A percentile compares a stretch with the other conserved stretches of the same genome.
These are phyloP conservation scores for Penicillium olsonii DNA, from an alignment of 2,329 filamentous ascomycete genomes.

Conservation along the genomic window DNA sequence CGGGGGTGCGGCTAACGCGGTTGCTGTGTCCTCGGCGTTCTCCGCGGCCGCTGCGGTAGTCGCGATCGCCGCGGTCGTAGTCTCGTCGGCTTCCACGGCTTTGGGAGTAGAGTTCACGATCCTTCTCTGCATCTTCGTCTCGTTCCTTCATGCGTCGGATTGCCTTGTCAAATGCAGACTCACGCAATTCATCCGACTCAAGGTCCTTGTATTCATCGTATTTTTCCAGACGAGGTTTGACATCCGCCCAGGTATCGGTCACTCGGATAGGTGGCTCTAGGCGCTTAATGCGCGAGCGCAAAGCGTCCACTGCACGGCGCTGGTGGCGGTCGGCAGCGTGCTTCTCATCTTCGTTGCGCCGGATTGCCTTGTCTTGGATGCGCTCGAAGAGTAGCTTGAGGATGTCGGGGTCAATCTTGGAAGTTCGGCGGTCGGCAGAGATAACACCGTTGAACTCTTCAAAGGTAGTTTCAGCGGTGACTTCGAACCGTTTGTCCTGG, in stretches of 20 bases:
- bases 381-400: slow-evolving; percentile 82
- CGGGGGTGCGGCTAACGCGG: slow-evolving; percentile 81
- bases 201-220: slow-evolving; percentile 83
- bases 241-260: slow-evolving; percentile 84
- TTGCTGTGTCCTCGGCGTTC: slow-evolving; percentile 44
- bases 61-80: slow-evolving; percentile 57
- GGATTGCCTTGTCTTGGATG: slow-evolving; percentile 81
- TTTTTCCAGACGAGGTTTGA: slow-evolving; percentile 76
- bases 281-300: slow-evolving; percentile 85
- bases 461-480: slow-evolving; percentile 81
- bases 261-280: slow-evolving; percentile 78
- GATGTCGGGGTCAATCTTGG: slow-evolving; percentile 79
- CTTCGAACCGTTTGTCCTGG: slow-evolving; percentile 87
- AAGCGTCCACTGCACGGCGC: slow-evolving; percentile 77
- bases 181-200: slow-evolving; percentile 77
- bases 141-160: slow-evolving; percentile 89
- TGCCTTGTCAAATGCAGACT: slow-evolving; percentile 85
- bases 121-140: slow-evolving; percentile 74
- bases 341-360: slow-evolving; percentile 81
- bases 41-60: slow-evolving; percentile 52
- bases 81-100: slow-evolving; percentile 54
- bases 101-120: slow-evolving; percentile 52
- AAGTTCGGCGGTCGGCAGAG: slow-evolving; percentile 82
- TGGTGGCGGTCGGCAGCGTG: slow-evolving; percentile 80
- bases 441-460: slow-evolving; percentile 84